Base-by-base conservation (phyloP, 108 stramenopile genomes). In the Schizochytrium sp. region DNA sequence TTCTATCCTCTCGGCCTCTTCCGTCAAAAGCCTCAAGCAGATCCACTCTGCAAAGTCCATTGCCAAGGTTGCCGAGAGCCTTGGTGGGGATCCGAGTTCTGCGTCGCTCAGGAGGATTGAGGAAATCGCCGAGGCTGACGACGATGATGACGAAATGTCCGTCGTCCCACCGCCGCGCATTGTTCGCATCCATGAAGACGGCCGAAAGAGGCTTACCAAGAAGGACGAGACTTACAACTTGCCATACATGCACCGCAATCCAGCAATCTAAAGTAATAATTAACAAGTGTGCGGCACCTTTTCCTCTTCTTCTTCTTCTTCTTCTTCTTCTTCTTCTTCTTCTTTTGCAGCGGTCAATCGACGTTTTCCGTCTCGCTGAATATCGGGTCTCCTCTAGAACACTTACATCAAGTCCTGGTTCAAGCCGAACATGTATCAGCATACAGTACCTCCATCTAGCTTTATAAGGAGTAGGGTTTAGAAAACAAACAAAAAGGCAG, bases 191-290 rank as follows among this genome's bases (percentile, higher is more conserved):
- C 83, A 93, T 89, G 91, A 92, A 29, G 92, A 90, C 72, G 92
- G 90, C 18, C 91, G 93, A 21, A 72, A 91, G 21, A 48, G 93
- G 21, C 71, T 92, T 5, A 92, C 91, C 19, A 89, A 91, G 43
- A 93, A 93, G 89, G 91, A 93, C 28, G 90, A 53, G 1, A 90
- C 92, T 45, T 91, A 91, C 59, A 93, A 93, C 41, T 76, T 93
- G 47, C 93, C 93, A 34, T 93, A 93, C 90, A 93, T 93, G 72
- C 91, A 92, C 41, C 90, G 93, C 41, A 93, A 93, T 51, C 93
- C 93, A 21, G 92, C 93, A 21, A 19, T 93, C 12, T 93, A 92
- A 83, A 12, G 14, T 57, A 57, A 0, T 57, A 16, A 1, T 34
- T 34, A 2, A 34, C 34, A 1, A 34, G 34, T 34, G 34, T 34